Evolutionary conservation across 805 yeast species (phyloP).

Genomic region (Candida sithepensis): DNA sequence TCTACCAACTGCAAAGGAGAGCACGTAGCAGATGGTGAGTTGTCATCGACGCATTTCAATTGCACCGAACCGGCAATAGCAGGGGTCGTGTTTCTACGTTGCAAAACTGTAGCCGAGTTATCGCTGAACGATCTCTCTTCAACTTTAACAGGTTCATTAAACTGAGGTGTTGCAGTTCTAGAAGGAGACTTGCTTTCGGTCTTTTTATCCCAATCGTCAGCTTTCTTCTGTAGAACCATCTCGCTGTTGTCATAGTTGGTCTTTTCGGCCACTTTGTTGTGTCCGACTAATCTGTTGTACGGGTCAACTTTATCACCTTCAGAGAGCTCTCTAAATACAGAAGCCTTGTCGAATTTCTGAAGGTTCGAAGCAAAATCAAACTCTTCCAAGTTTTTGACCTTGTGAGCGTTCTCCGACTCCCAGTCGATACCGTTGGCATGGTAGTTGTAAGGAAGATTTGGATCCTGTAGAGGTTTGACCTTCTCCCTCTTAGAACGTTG

Average conservation of each 20-base stretch:
- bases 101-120: conserved; percentile 11
- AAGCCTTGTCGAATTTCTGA: conserved; percentile 74
- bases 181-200: conserved; percentile 9
- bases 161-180: background rate
- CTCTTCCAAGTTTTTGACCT: conserved; percentile 51
- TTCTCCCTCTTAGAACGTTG: conserved; percentile 17
- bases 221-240: conserved; percentile 56
- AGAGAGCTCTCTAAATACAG: conserved; percentile 75
- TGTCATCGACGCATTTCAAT: conserved; percentile 14
- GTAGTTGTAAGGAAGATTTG: conserved; percentile 20
- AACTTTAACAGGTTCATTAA: background rate
- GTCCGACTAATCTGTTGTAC: conserved; percentile 65
- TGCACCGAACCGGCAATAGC: conserved; percentile 11
- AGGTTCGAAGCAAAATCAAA: conserved; percentile 85
- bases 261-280: conserved; percentile 50
- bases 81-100: conserved; percentile 17
- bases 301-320: conserved; percentile 59
- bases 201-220: conserved; percentile 57
- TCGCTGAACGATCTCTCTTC: conserved; percentile 22
- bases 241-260: conserved; percentile 66
- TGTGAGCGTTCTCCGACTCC: conserved; percentile 44
- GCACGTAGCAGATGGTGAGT: conserved; percentile 51
- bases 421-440: conserved; percentile 38
- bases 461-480: conserved; percentile 12
- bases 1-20: conserved; percentile 79